Percentiles rank a stretch among this genome's conserved stretches.
These are phyloP conservation scores for Macadamia integrifolia DNA, from an alignment of 164 flowering plant genomes.

Conservation along the genomic window DNA sequence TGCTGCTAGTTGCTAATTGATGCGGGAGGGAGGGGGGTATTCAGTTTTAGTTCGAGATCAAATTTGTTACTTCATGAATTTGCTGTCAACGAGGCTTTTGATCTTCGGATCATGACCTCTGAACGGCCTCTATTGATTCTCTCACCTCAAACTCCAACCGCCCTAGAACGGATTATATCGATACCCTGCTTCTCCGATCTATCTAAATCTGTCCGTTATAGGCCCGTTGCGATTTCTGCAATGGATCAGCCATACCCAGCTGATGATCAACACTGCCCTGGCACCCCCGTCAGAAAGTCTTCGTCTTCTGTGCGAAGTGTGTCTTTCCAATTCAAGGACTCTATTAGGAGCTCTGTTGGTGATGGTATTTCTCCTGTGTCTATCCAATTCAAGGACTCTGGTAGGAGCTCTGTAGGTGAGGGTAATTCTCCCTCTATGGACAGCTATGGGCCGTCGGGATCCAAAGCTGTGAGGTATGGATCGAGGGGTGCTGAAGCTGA, in stretches of 20 bases:
- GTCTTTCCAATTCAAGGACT: slow-evolving; percentile 40
- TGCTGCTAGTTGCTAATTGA: no score
- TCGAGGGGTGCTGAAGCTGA: slow-evolving; percentile 47
- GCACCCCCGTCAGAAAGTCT: slow-evolving; percentile 19
- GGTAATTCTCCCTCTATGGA: slow-evolving; percentile 14
- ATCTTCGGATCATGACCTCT: slow-evolving; percentile 42
- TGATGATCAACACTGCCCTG: slow-evolving; percentile 8
- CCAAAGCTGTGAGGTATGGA: slow-evolving; percentile 40
- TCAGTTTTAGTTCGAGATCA: no score
- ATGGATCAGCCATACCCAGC: slow-evolving; percentile 13
- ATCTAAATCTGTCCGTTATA: no score
- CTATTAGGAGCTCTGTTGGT: slow-evolving; percentile 1
- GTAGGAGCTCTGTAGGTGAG: no score
- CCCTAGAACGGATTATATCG: slow-evolving; percentile 7
- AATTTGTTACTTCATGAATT: background rate
- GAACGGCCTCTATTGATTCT: slow-evolving; percentile 41
- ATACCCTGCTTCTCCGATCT: slow-evolving; percentile 3
- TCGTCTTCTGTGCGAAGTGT: slow-evolving; percentile 33
- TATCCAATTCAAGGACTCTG: slow-evolving; percentile 33
- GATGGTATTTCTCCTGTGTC: slow-evolving; percentile 16
- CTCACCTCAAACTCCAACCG: slow-evolving; percentile 30
- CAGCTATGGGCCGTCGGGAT: slow-evolving; percentile 21
- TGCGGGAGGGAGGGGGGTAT: no score
- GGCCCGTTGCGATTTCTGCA: background rate
- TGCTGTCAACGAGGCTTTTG: slow-evolving; percentile 11